Base-by-base conservation (phyloP, 768 basidiomycete genomes). In the Rhizopogon vulgaris region DNA sequence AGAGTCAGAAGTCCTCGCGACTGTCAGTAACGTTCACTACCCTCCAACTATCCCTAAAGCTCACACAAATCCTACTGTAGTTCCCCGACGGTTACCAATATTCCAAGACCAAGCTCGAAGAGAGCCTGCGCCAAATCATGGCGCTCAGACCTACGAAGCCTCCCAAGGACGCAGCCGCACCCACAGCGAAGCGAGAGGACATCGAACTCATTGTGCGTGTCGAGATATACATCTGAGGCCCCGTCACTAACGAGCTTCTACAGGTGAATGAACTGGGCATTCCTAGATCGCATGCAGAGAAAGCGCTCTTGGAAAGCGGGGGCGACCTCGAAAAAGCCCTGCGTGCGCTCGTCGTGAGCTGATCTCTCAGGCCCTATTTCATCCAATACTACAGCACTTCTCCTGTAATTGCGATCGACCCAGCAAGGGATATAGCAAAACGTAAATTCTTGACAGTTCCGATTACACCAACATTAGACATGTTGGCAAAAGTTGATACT, bases 121-220 rank as follows among this genome's bases (percentile, higher is more conserved):
- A 67, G 41, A 69, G 67, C 48, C 56, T 66, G 46, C 80, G 85
- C 40, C 71, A 76, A 14, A 79, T 83, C 12, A 64, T 79, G 30
- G 69, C 77, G 6, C 72, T 74, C 17, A 77, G 83, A 37, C 69
- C 78, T 11, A 77, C 78, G 48, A 90, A 87, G 59, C 69, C 82
- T 0, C 15, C 51, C 51, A 70, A 69, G 32, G 32, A 52, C 34
- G 56, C 52, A 38, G 52, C 49, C n/a, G 38, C 41, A 17, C 3
- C 45, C 2, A 34, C 32, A 34, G 54, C 57, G 45, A 68, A 60
- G 45, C 64, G 62, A 12, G 66, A 70, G 14, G 66, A 68, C 36
- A 46, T 66, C 12, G 58, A 68, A 10, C 8, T 61, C 1, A 48
- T 68, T 52, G 67, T 68, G 41, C 52, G 66, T 60, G 30, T 24